Evolutionary conservation across 768 basidiomycete genomes (phyloP), one percentile per base, ranked within the genome.

Genomic region (Crepidotus variabilis): DNA sequence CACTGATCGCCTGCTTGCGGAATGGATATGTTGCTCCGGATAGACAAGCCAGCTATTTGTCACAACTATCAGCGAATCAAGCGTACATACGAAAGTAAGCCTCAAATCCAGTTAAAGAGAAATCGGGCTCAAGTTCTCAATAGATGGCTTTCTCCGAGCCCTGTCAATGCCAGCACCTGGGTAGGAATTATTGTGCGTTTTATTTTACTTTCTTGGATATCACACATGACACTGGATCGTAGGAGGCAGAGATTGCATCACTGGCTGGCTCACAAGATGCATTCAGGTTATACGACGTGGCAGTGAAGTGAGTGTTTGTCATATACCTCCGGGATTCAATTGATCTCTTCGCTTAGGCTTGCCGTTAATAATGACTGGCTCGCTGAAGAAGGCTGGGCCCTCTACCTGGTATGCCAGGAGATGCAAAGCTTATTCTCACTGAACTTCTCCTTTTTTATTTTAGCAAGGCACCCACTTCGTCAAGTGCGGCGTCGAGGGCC

Each of bases 381-480:
- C 7, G 72, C 86, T 51, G 88, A 90, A 67, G 87, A 89, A 68
- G 88, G 84, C 7, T 86, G 82, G 81, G 83, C 78, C 16, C 68
- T 87, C 24, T 88, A 79, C 62, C 70, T 90, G 62, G 86, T 87
- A 49, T 47, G 68, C 57, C 11, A 36, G 22, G 16, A n/a, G 6
- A n/a, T 1, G 13, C 5, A 7, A 28, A 28, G 20, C 35, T 36
- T 28, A 47, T 46, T 33, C 14, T n/a, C n/a, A n/a, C n/a, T n/a
- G n/a, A n/a, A n/a, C n/a, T 13, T 36, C 16, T 18, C 16, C 50
- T 21, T 9, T 28, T 54, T 13, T 56, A 54, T 47, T 47, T 32
- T 52, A 87, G 85, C 83, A 88, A 85, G 88, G 88, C 4, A 78
- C 78, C 13, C 86, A 90, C 68, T 85, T 88, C 56, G 74, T 85